phyloP scores from a whole-genome alignment of 805 yeast genomes.

The Sugiyamaella americana region DNA sequence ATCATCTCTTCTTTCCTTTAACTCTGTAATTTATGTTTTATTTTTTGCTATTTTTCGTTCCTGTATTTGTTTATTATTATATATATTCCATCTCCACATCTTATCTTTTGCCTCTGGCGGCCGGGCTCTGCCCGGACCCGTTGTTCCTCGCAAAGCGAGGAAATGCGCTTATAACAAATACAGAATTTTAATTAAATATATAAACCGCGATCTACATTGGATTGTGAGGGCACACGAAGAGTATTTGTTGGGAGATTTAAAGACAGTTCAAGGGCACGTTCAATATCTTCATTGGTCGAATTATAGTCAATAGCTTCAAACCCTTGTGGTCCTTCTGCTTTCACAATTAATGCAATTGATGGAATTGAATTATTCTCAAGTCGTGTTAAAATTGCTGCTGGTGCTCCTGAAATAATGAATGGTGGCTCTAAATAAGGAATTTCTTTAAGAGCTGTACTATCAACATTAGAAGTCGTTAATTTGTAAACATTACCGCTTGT shows the following conservation, averaged over 20 bases:
- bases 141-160: neutral
- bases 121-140: neutral
- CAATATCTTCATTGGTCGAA: slow-evolving; percentile 6
- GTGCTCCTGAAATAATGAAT: slow-evolving; percentile 26
- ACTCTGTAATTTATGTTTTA: slow-evolving; percentile 9
- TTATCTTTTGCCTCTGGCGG: neutral
- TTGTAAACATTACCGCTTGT: slow-evolving; percentile 12
- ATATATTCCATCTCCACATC: no score
- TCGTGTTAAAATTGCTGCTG: slow-evolving; percentile 28
- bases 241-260: neutral
- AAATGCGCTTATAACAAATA: no score
- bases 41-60: slow-evolving; percentile 7
- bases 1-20: neutral
- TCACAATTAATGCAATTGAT: slow-evolving; percentile 25
- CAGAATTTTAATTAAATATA: slow-evolving; percentile 2
- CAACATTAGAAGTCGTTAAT: slow-evolving; percentile 9
- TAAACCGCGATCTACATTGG: neutral
- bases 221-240: neutral
- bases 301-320: slow-evolving; percentile 25
- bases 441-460: neutral
- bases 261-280: slow-evolving; percentile 6
- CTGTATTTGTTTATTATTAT: neutral
- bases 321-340: slow-evolving; percentile 30
- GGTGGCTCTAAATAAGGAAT: slow-evolving; percentile 28
- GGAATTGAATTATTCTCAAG: slow-evolving; percentile 21